Base-by-base conservation (phyloP, 495 filamentous ascomycete genomes). In the Xylaria sp. region DNA sequence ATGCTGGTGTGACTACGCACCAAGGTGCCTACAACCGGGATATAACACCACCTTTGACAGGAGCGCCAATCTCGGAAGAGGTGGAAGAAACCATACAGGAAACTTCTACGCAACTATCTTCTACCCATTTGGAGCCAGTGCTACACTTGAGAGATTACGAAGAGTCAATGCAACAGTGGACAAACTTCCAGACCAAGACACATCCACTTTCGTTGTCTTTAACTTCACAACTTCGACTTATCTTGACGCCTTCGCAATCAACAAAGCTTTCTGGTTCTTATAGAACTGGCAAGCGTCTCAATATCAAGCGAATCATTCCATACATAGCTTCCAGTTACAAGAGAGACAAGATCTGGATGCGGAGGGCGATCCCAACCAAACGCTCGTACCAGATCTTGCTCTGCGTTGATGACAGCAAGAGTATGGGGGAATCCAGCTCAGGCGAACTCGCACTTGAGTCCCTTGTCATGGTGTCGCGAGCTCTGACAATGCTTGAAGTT, bases 261-360 rank as follows among this genome's bases (percentile, higher is more conserved):
- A 97, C 97, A 55, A 99, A 97, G 77, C 91, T 98, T 75, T 94
- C 95, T 2, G 97, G 97, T 71, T 94, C 97, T 79, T 98, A 96
- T 87, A 93, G 95, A 75, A 98, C 97, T 0, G 97, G 97, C 64
- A 98, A 99, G 79, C 92, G 97, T 1, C 93, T 99, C 74, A 98
- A 98, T 81, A 97, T 99, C 83, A 97, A 97, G 80, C 93, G 95
- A 59, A 99, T 99, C 81, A 98, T 99, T 73, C 95, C 97, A 0
- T 99, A 98, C 83, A 98, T 99, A 73, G 97, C 97, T 5, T 97
- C 93, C 3, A 88, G 91, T 72, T 99, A 97, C 87, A 98, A 97
- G 87, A 92, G 95, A 70, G 97, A 99, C 87, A 98, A 98, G 84
- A 99, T 99, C 82, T 99, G 97, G 97, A 97, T 98, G 92, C 90